phyloP scores from a whole-genome alignment of 805 yeast genomes.

The Lipomyces starkeyi region DNA sequence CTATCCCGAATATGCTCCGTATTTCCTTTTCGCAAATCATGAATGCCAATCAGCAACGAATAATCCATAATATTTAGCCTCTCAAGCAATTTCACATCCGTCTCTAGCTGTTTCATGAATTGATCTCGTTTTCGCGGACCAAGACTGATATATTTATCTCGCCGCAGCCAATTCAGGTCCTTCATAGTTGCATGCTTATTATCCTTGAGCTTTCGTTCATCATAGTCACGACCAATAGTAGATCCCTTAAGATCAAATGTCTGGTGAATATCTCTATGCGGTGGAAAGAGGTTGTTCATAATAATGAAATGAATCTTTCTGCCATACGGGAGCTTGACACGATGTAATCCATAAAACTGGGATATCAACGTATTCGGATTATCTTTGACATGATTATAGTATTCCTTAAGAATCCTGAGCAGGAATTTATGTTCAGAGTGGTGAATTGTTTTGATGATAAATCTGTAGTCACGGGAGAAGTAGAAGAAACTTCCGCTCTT shows the following conservation, averaged over 20 bases:
- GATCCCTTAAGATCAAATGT: constrained; percentile 95
- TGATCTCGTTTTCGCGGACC: constrained; percentile 71
- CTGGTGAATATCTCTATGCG: constrained; percentile 81
- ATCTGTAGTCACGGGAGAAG: constrained; percentile 90
- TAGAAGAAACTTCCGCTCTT: constrained; percentile 96
- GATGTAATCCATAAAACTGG: constrained; percentile 95
- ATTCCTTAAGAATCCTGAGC: constrained; percentile 72
- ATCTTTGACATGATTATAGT: constrained; percentile 76
- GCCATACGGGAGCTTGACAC: constrained; percentile 85
- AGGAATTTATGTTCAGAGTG: constrained; percentile 89
- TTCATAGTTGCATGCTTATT: constrained; percentile 59
- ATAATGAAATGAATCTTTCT: constrained; percentile 90
- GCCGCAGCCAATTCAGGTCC: constrained; percentile 86
- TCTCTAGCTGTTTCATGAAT: constrained; percentile 71
- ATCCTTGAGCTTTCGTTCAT: constrained; percentile 35
- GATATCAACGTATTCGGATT: constrained; percentile 89
- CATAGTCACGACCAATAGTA: constrained; percentile 69
- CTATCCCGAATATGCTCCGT: constrained; percentile 49
- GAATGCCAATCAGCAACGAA: constrained; percentile 86
- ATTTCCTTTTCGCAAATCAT: constrained; percentile 69
- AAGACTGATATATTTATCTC: constrained; percentile 65
- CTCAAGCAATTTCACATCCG: constrained; percentile 75
- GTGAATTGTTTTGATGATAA: constrained; percentile 94
- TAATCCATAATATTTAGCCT: constrained; percentile 92
- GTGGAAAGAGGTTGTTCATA: constrained; percentile 97